Evolutionary conservation across 2,329 filamentous ascomycete species (phyloP), one percentile per base, ranked within the genome.

Genomic region (Mycosphaerelloides madeirae): DNA sequence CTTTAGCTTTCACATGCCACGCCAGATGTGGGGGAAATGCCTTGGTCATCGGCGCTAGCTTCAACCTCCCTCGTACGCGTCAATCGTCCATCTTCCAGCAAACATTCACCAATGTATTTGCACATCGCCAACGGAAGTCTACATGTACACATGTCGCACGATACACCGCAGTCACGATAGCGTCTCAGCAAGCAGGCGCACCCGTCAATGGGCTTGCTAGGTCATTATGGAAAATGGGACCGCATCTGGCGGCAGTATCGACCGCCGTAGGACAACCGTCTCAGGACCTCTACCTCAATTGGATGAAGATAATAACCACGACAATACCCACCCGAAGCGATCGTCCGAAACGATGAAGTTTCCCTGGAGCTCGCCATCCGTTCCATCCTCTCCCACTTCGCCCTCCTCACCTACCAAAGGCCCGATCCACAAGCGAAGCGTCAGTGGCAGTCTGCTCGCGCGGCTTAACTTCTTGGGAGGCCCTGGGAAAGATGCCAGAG

Each of bases 401-500:
- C 48, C 52, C 14, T 48, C 45, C 5, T 48, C 52, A 20, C 48
- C 50, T 32, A 14, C 34, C 33, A 47, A 49, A 13, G 19, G 41
- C n/a, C 50, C 45, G 46, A 58, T 62, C 41, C 70, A 79, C 63
- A 72, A 70, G 59, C 72, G 79, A 61, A 80, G 69, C 56, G 67
- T 78, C 39, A 84, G 81, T 19, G 80, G 80, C 28, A 79, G 80
- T 47, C 71, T 90, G 33, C 69, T 91, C 22, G 83, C 83, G 31
- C 79, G 77, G 52, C 72, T 91, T 41, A 79, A 83, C 31, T 87
- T 90, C 62, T 68, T 90, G 51, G 79, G 81, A 36, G 65, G 68
- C 43, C 65, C 65, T 47, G 56, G 67, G 68, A 50, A 68, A 55
- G 56, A 60, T 43, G 49, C 53, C 48, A 29, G 56, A 42, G 48